Conservation (phyloP, 2,329 filamentous ascomycete genomes). For the Venturia aucupariae region DNA sequence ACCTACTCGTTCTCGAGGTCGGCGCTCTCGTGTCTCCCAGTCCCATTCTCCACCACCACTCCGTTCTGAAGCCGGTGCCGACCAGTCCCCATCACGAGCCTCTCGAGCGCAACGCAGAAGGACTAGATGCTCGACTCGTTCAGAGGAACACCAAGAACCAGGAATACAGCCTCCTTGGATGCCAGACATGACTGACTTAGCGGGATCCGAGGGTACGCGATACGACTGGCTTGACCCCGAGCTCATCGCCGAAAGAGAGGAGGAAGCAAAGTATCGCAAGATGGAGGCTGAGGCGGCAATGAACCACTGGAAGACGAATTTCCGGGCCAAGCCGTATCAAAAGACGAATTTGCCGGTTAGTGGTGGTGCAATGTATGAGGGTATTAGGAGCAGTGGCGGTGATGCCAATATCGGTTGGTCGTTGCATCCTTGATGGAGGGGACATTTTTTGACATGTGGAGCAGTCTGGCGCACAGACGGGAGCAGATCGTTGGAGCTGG, state of each 20-base stretch:
- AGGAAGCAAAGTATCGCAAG: background rate
- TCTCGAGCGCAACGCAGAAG: background rate
- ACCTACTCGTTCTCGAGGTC: background rate
- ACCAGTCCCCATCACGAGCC: background rate
- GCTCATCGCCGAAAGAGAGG: background rate
- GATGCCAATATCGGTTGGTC: too few species aligned
- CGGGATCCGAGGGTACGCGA: background rate
- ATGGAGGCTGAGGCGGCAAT: background rate
- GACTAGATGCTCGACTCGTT: background rate
- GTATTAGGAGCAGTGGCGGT: too few species aligned
- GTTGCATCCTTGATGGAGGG: too few species aligned
- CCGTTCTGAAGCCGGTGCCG: background rate
- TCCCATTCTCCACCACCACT: background rate
- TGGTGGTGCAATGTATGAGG: too few species aligned
- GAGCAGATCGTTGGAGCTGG: too few species aligned
- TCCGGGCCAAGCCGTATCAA: background rate
- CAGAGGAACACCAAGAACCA: background rate
- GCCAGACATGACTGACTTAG: background rate
- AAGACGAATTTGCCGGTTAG: background rate
- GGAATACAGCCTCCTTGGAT: background rate
- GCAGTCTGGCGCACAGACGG: too few species aligned
- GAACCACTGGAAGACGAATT: background rate
- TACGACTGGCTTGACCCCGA: background rate
- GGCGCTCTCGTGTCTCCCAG: background rate
- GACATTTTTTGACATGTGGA: too few species aligned